phyloP scores from a whole-genome alignment of 2,329 filamentous ascomycete genomes.

The Fusarium miscanthi region DNA sequence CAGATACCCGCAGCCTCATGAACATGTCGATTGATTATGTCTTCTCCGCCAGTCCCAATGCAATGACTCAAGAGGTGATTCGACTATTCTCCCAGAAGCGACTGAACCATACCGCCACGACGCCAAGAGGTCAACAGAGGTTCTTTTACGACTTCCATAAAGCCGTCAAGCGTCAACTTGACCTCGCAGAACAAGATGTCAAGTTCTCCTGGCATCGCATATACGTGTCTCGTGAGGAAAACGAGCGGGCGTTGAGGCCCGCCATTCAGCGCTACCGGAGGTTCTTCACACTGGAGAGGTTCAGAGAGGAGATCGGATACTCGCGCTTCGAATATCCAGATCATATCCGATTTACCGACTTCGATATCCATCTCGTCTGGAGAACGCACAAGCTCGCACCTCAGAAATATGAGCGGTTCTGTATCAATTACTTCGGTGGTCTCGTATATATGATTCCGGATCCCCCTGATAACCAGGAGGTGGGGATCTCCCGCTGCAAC shows the following conservation, averaged over 20 bases:
- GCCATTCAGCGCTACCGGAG: constrained; percentile 27
- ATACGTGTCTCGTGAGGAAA: background rate
- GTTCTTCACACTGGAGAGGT: constrained; percentile 27
- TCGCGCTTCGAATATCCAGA: background rate
- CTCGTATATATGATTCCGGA: constrained; percentile 27
- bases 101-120: background rate
- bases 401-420: constrained; percentile 20
- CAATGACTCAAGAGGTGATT: background rate
- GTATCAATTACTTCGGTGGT: background rate
- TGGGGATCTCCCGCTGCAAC: background rate
- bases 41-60: background rate
- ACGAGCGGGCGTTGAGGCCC: constrained; percentile 4
- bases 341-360: background rate
- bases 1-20: constrained; percentile 9
- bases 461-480: background rate
- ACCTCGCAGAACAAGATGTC: constrained; percentile 15
- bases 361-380: constrained; percentile 37
- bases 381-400: constrained; percentile 36
- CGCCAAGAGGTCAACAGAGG: background rate
- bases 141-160: constrained; percentile 24
- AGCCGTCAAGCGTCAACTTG: constrained; percentile 19
- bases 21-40: constrained; percentile 10
- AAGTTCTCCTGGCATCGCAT: constrained; percentile 37
- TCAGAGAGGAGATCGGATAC: background rate
- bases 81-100: background rate